Evolutionary conservation across 2,329 filamentous ascomycete genomes (phyloP).

Genomic region (Colletotrichum simmondsii): DNA sequence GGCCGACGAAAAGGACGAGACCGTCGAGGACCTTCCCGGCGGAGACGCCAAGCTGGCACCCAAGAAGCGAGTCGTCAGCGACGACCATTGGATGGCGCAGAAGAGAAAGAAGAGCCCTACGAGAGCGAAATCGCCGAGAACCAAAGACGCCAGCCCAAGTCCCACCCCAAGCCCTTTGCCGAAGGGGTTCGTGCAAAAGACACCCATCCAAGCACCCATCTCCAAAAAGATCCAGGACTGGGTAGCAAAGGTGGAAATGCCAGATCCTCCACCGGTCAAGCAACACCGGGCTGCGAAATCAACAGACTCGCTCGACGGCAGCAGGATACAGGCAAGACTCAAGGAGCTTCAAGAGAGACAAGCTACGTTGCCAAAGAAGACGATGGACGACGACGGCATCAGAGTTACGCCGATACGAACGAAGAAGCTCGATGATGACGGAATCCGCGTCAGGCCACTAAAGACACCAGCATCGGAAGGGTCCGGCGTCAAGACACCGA

Average conservation of each 20-base stretch:
- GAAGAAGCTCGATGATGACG: constrained; percentile 45
- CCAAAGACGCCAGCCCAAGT: constrained; percentile 35
- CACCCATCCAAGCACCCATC: constrained; percentile 64
- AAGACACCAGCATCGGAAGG: constrained; percentile 30
- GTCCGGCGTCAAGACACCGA: not conserved
- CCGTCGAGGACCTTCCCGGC: constrained; percentile 34
- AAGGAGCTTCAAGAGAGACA: constrained; percentile 33
- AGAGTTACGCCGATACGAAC: constrained; percentile 53
- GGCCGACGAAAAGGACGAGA: constrained; percentile 39
- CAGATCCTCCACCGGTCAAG: constrained; percentile 52
- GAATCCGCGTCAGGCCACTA: constrained; percentile 45
- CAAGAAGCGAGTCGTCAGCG: constrained; percentile 92
- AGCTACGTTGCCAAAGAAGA: constrained; percentile 32
- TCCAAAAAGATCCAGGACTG: constrained; percentile 72
- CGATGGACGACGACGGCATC: constrained; percentile 52
- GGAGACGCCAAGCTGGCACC: constrained; percentile 68
- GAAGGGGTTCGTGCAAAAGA: constrained; percentile 66
- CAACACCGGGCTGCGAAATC: constrained; percentile 48
- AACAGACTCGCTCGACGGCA: constrained; percentile 42
- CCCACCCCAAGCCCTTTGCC: constrained; percentile 59
- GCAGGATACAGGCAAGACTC: constrained; percentile 38
- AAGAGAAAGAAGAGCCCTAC: constrained; percentile 63
- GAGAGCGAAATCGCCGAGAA: constrained; percentile 48
- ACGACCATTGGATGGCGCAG: constrained; percentile 85
- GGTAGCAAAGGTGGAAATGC: constrained; percentile 65